These are phyloP conservation scores for Candida boleticola DNA, from an alignment of 805 yeast species.

Conservation along the genomic window DNA sequence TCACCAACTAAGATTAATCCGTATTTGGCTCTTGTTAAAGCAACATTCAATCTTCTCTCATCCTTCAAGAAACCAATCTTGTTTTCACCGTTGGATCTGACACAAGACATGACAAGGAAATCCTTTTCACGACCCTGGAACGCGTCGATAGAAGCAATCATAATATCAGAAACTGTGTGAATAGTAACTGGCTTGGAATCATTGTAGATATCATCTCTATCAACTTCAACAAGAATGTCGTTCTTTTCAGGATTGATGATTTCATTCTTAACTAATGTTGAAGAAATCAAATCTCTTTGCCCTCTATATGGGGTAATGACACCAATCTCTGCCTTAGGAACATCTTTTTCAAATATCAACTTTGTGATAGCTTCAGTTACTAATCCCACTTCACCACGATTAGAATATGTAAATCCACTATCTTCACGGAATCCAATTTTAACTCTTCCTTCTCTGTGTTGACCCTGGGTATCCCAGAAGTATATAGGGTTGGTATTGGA, in stretches of 20 bases:
- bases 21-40: conserved; percentile 81
- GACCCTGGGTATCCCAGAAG: conserved; percentile 59
- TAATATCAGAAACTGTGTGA: conserved; percentile 44
- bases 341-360: conserved; percentile 53
- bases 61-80: conserved; percentile 83
- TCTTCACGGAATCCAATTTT: conserved; percentile 47
- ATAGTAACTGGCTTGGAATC: conserved; percentile 48
- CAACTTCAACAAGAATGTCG: conserved; percentile 51
- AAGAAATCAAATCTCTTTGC: conserved; percentile 63
- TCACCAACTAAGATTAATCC: conserved; percentile 57
- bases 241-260: conserved; percentile 54
- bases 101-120: conserved; percentile 51
- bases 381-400: conserved; percentile 49
- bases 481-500: conserved; percentile 47
- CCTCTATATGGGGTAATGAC: conserved; percentile 77
- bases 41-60: conserved; percentile 85
- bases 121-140: conserved; percentile 61
- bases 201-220: conserved; percentile 56
- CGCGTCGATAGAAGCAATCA: conserved; percentile 61
- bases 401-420: conserved; percentile 58
- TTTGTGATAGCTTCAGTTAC: conserved; percentile 48
- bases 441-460: conserved; percentile 46
- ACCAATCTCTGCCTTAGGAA: conserved; percentile 53
- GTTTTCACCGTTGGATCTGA: conserved; percentile 65
- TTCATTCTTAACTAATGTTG: conserved; percentile 45